These are phyloP conservation scores for Letharia columbiana DNA, from an alignment of 495 filamentous ascomycete genomes.

Conservation along the genomic window DNA sequence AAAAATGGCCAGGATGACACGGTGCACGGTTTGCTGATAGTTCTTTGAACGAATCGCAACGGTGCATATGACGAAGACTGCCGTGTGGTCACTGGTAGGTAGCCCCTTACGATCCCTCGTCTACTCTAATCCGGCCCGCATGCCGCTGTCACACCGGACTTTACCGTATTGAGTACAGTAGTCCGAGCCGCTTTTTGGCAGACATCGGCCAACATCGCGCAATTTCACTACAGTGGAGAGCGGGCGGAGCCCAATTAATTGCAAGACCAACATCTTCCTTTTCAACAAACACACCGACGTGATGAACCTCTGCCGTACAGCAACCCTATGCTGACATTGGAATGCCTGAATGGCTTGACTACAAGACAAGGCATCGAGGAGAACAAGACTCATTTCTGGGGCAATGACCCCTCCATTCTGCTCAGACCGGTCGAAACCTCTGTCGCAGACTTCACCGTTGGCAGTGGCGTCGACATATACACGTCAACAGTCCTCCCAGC, in stretches of 20 bases:
- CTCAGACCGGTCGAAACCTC: not conserved
- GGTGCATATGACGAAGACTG: no score
- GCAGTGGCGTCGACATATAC: conserved; percentile 50
- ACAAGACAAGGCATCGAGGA: not conserved
- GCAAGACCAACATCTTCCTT: not conserved
- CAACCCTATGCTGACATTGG: not conserved
- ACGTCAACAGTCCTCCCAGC: conserved; percentile 44
- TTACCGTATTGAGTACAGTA: no score
- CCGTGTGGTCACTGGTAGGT: no score
- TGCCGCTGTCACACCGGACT: no score
- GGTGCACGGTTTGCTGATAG: no score
- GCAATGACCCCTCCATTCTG: conserved; percentile 3
- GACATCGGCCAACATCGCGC: no score
- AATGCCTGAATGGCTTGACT: conserved; percentile 4
- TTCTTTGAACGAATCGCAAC: no score
- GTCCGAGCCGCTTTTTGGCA: no score
- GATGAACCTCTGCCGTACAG: not conserved
- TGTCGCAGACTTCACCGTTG: conserved; percentile 39
- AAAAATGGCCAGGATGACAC: not conserved
- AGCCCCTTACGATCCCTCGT: no score
- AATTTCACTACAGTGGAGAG: no score
- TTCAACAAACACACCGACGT: not conserved
- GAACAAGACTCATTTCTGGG: conserved; percentile 13
- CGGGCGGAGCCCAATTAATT: no score
- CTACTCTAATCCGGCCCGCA: no score